phyloP scores from a whole-genome alignment of 108 stramenopile species.

The Cyclotella atomus region DNA sequence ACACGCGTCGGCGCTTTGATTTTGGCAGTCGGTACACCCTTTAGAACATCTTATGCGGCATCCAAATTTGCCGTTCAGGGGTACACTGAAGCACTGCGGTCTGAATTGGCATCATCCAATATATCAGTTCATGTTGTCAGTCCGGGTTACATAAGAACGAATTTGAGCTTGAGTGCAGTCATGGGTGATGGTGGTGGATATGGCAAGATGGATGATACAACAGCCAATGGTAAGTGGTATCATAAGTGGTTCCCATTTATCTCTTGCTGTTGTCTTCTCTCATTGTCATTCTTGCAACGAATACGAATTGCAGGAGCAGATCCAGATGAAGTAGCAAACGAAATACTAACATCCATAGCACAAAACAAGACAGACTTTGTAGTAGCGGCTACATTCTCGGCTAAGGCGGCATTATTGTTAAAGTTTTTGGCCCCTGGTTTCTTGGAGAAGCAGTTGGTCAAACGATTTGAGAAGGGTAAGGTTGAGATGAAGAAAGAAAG shows the following conservation, averaged over 20 bases:
- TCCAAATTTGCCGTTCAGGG: slow-evolving; percentile 89
- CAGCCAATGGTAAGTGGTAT: slow-evolving; percentile 57
- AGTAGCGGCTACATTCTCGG: slow-evolving; percentile 70
- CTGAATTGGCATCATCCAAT: slow-evolving; percentile 68
- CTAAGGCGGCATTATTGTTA: slow-evolving; percentile 70
- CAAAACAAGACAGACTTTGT: slow-evolving; percentile 67
- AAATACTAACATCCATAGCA: slow-evolving; percentile 56
- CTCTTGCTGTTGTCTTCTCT: slow-evolving; percentile 1
- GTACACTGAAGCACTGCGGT: slow-evolving; percentile 80
- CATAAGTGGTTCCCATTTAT: not conserved
- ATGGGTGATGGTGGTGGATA: slow-evolving; percentile 77
- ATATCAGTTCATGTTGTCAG: slow-evolving; percentile 66
- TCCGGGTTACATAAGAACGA: slow-evolving; percentile 86
- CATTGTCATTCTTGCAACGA: too few species aligned
- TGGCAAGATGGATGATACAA: slow-evolving; percentile 78
- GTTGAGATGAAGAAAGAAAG: slow-evolving; percentile 31
- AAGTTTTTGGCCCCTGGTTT: slow-evolving; percentile 69
- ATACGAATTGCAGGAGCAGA: slow-evolving; percentile 54
- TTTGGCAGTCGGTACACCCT: slow-evolving; percentile 69
- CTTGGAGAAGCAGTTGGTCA: slow-evolving; percentile 59
- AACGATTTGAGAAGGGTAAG: slow-evolving; percentile 69
- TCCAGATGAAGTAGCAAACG: slow-evolving; percentile 71
- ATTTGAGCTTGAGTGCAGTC: slow-evolving; percentile 64
- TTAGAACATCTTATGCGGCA: slow-evolving; percentile 79
- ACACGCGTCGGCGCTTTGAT: not conserved